Evolutionary conservation across 768 basidiomycete genomes (phyloP).

Genomic region (Pleurotus pulmonarius): DNA sequence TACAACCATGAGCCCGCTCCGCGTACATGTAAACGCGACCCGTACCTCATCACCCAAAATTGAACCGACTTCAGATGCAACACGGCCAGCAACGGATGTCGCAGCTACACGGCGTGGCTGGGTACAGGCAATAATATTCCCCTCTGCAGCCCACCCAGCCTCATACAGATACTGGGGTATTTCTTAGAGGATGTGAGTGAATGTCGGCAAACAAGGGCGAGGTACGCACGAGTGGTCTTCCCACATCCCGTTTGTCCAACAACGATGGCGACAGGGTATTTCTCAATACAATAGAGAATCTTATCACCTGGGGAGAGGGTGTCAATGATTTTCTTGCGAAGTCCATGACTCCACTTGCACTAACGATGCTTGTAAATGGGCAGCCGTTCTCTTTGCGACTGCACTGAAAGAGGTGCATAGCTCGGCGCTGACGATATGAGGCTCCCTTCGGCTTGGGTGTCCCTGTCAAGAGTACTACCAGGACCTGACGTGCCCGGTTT

Average conservation of each 20-base stretch:
- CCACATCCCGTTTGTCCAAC: slow-evolving; percentile 97
- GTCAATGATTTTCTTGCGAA: slow-evolving; percentile 5
- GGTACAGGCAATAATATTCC: slow-evolving; percentile 86
- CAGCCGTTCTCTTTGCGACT: slow-evolving; percentile 73
- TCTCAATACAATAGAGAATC: slow-evolving; percentile 81
- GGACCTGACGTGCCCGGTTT: slow-evolving; percentile 84
- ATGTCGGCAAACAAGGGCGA: not conserved
- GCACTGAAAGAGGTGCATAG: slow-evolving; percentile 55
- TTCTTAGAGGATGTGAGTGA: slow-evolving; percentile 50
- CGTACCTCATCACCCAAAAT: slow-evolving; percentile 84
- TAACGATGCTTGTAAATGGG: slow-evolving; percentile 90
- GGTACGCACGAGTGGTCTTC: slow-evolving; percentile 87
- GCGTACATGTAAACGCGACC: not conserved
- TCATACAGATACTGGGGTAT: slow-evolving; percentile 94
- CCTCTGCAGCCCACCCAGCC: slow-evolving; percentile 86
- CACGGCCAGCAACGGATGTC: slow-evolving; percentile 87
- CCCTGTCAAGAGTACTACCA: slow-evolving; percentile 85
- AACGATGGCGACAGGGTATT: slow-evolving; percentile 78
- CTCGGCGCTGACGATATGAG: slow-evolving; percentile 64
- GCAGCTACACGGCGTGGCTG: slow-evolving; percentile 93
- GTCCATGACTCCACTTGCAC: slow-evolving; percentile 18
- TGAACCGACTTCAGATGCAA: slow-evolving; percentile 89
- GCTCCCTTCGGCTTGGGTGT: slow-evolving; percentile 69
- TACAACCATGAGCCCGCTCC: slow-evolving; percentile 18
- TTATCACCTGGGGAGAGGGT: slow-evolving; percentile 52